Evolutionary conservation across 140 eudicot species (phyloP).

Genomic region (Senecio squalidus): DNA sequence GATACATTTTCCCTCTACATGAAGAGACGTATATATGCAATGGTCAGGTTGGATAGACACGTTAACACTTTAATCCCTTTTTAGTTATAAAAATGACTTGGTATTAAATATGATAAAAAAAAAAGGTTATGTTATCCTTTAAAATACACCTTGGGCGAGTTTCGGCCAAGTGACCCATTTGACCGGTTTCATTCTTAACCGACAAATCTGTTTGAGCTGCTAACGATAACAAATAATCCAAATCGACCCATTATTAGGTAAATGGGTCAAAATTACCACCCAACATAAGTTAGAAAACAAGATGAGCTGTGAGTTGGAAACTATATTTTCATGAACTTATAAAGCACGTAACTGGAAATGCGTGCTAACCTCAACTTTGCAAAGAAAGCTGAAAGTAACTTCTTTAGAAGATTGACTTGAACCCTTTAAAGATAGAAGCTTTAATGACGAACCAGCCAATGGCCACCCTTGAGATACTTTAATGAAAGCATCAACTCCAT

Average conservation of each 20-base stretch:
- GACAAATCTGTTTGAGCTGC: too few species aligned
- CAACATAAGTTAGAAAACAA: not conserved
- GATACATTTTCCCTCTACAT: not conserved
- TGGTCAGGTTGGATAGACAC: too few species aligned
- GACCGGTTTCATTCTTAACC: not conserved
- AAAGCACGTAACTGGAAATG: not conserved
- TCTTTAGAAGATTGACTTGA: slow-evolving; percentile 57
- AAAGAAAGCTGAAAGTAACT: slow-evolving; percentile 67
- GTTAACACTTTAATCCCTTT: too few species aligned
- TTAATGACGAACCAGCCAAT: slow-evolving; percentile 32
- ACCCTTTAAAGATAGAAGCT: slow-evolving; percentile 54
- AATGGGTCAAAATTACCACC: too few species aligned
- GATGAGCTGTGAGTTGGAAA: not conserved
- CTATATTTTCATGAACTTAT: not conserved
- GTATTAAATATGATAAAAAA: too few species aligned
- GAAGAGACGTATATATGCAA: too few species aligned
- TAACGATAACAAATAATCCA: too few species aligned
- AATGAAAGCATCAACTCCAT: slow-evolving; percentile 81
- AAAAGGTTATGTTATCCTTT: too few species aligned
- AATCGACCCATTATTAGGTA: too few species aligned
- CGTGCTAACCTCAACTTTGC: slow-evolving; percentile 71
- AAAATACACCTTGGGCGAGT: not conserved
- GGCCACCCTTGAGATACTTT: slow-evolving; percentile 90
- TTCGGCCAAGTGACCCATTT: not conserved
- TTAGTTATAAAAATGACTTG: too few species aligned